phyloP scores from a whole-genome alignment of 1,139 yeast genomes.

The Kazachstania sp. region DNA sequence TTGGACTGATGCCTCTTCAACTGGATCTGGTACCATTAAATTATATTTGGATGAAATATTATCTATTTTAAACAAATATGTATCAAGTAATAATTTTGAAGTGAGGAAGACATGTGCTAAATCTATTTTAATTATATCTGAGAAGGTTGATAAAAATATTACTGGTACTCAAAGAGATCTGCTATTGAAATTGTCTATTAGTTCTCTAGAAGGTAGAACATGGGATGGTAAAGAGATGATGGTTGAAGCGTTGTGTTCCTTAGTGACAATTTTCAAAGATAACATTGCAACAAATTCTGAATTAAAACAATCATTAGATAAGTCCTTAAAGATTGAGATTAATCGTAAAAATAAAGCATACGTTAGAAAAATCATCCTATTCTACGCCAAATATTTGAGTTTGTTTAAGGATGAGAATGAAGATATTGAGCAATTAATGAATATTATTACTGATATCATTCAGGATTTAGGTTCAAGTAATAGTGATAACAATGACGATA shows the following conservation, averaged over 20 bases:
- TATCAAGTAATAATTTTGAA: constrained; percentile 52
- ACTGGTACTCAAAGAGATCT: constrained; percentile 28
- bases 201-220: constrained; percentile 66
- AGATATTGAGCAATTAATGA: constrained; percentile 2
- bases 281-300: constrained; percentile 28
- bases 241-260: constrained; percentile 58
- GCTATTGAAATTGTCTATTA: constrained; percentile 48
- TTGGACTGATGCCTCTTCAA: constrained; percentile 71
- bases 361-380: constrained; percentile 44
- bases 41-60: constrained; percentile 69
- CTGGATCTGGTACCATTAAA: constrained; percentile 61
- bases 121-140: constrained; percentile 56
- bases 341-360: constrained; percentile 61
- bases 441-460: constrained; percentile 20
- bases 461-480: constrained; percentile 26
- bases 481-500: constrained; percentile 3
- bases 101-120: constrained; percentile 66
- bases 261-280: constrained; percentile 40
- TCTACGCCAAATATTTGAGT: constrained; percentile 41
- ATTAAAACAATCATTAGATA: constrained; percentile 34
- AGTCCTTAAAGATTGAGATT: constrained; percentile 50
- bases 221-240: constrained; percentile 85
- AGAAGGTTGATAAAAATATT: constrained; percentile 33
- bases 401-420: constrained; percentile 2
- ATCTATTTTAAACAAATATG: constrained; percentile 40